Conservation (phyloP, 441 rosid species). For the Pelargonium fulgidum region DNA sequence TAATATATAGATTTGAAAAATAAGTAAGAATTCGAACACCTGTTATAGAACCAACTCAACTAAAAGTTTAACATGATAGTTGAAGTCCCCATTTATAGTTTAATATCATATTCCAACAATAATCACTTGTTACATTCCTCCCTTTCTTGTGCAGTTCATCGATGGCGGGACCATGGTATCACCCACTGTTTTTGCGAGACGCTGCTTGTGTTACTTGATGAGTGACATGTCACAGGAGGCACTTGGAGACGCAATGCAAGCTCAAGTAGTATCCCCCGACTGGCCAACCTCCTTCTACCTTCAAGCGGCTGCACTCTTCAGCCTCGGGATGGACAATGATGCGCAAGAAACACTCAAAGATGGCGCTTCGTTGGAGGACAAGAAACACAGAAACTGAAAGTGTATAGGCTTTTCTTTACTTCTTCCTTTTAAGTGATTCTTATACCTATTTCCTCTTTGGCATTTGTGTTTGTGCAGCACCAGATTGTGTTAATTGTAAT, state of each 20-base stretch:
- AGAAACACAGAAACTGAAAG: constrained; percentile 50
- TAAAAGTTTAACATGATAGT: no score
- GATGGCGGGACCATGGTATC: constrained; percentile 89
- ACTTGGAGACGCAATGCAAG: constrained; percentile 95
- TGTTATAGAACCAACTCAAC: no score
- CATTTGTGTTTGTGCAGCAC: constrained; percentile 4
- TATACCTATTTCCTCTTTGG: constrained; percentile 19
- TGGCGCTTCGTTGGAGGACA: constrained; percentile 72
- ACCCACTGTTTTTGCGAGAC: constrained; percentile 83
- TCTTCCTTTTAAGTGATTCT: constrained; percentile 17
- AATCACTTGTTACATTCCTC: no score
- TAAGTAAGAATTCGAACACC: no score
- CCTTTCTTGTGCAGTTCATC: constrained; percentile 46
- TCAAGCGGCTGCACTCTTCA: constrained; percentile 88
- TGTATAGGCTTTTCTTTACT: constrained; percentile 36
- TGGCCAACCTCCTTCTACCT: constrained; percentile 91
- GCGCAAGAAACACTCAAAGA: constrained; percentile 86
- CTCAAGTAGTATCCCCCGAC: constrained; percentile 76
- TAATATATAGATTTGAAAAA: no score
- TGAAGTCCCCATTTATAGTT: no score
- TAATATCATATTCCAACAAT: no score
- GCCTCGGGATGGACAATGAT: constrained; percentile 87
- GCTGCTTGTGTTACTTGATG: constrained; percentile 77
- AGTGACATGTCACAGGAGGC: constrained; percentile 84
- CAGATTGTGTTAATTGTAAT: constrained; percentile 21